A percentile compares a stretch with the other conserved stretches of the same genome.
These are phyloP conservation scores for Phytophthora pistaciae DNA, from an alignment of 352 stramenopile genomes.

Conservation along the genomic window DNA sequence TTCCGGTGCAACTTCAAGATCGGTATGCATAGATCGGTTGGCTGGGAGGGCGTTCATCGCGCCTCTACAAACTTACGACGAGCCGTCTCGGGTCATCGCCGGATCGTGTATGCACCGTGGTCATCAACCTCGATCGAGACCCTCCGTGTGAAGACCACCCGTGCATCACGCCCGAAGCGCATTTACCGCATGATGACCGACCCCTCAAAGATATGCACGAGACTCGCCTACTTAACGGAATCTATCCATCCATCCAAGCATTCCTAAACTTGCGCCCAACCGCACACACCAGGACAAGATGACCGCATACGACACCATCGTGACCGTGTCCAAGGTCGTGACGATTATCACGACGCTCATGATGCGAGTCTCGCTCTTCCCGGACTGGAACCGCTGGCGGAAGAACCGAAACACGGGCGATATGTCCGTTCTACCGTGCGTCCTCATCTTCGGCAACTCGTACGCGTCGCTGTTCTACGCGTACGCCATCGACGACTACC, in stretches of 20 bases:
- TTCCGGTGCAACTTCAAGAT: background rate
- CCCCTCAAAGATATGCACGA: conserved; percentile 5
- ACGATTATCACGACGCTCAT: conserved; percentile 42
- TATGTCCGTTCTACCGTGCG: conserved; percentile 34
- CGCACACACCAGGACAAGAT: background rate
- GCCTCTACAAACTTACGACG: background rate
- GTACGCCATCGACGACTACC: conserved; percentile 24
- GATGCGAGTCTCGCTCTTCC: conserved; percentile 44
- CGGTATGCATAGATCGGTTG: background rate
- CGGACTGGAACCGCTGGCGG: conserved; percentile 39
- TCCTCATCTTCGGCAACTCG: conserved; percentile 39
- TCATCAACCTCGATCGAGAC: conserved; percentile 8
- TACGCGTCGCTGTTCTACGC: conserved; percentile 36
- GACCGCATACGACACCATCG: background rate
- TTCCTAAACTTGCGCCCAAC: conserved; percentile 15
- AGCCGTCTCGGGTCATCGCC: conserved; percentile 4
- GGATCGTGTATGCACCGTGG: conserved; percentile 11
- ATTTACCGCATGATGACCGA: conserved; percentile 14
- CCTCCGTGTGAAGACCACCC: conserved; percentile 13
- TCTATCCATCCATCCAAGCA: background rate
- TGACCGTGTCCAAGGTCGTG: conserved; percentile 30
- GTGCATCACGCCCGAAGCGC: conserved; percentile 2
- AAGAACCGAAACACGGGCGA: conserved; percentile 33
- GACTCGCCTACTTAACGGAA: background rate
- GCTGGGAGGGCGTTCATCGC: background rate